Evolutionary conservation across 2,329 filamentous ascomycete genomes (phyloP), one percentile per base, ranked within the genome.

Genomic region (Teratosphaeria gauchensis): DNA sequence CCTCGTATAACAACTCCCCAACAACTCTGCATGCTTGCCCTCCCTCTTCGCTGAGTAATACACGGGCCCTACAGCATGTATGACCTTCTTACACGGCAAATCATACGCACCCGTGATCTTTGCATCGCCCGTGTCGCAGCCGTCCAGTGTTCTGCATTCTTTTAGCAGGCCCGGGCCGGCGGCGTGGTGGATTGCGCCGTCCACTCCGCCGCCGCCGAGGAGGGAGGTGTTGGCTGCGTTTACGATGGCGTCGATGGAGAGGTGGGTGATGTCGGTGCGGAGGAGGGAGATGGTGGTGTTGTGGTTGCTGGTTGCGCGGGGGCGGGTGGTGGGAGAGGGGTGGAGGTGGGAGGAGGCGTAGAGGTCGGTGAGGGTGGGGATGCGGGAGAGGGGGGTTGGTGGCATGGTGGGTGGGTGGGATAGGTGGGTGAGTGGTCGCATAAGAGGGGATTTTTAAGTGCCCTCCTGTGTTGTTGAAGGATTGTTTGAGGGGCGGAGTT

Each of bases 1-100:
- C 51, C 77, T 83, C 7, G 77, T 77, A 71, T 99, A 99, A 75
- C 91, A 87, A 64, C 69, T 73, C 59, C 75, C 80, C 71, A 87
- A 70, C 42, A 84, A 67, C 59, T 70, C 66, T 14, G 73, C 69
- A 32, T 74, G 71, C 19, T 68, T 70, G 11, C 72, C 72, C 21
- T 76, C 65, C 12, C 70, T 69, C 19, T 77, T 70, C 3, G 72
- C 67, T 0, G 66, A 65, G 56, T 76, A 65, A 73, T 92, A 96
- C 32, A 95, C 74, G 0, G 94, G 94, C 0, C 94, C 94, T 3
- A 96, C 92, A 19, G 94, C 84, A 73, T 97, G 94, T 58, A 97
- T 95, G 65, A 97, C 82, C 63, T 88, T 85, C 59, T 82, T 80
- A 67, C 85, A 87, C 0, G 91, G 91, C 28, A 97, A 77, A 0